Base-by-base conservation (phyloP, 192 early-diverging fungal species). In the Haplosporangium gracile region DNA sequence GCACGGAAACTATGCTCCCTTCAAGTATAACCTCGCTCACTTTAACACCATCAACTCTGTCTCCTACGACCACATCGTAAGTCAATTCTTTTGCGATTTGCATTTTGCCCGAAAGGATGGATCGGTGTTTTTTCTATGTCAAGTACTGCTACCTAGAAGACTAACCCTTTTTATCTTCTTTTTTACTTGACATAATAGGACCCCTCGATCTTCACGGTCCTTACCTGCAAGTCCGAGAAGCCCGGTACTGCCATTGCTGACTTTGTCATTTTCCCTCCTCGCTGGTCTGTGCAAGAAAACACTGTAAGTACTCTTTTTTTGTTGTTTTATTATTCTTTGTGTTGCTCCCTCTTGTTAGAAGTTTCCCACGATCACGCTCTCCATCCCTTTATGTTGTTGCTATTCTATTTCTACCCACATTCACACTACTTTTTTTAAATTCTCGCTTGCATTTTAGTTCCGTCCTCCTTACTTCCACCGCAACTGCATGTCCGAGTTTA, bases 401-500 rank as follows among this genome's bases (percentile, higher is more conserved):
- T 73, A 49, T 73, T 32, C 29, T 32, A 68, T 63, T 51, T 55
- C 43, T 16, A 55, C 39, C 10, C 10, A 26, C 22, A n/a, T n/a
- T 74, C 47, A 29, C 51, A 26, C 18, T 5, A 55, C 43, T 40
- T 26, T 34, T 15, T 4, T 77, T 13, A 53, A 36, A 45, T 74
- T 11, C 2, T 45, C 15, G 11, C 43, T 39, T 26, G 29, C 24
- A 76, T 73, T 40, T 39, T 74, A 91, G 90, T 95, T 96, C 90
- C 93, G 98, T 29, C 98, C 97, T 68, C 98, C 98, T 51, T 99
- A 96, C 88, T 98, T 96, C 90, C 98, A 99, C 89, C 96, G 98
- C 69, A 99, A 99, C 92, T 97, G 93, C 89, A 98, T 98, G 97
- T 94, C 96, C 75, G 98, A 99, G 90, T 99, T 98, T 90, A 98